Conservation (phyloP, 495 filamentous ascomycete genomes). For the Daldinia bambusicola region DNA sequence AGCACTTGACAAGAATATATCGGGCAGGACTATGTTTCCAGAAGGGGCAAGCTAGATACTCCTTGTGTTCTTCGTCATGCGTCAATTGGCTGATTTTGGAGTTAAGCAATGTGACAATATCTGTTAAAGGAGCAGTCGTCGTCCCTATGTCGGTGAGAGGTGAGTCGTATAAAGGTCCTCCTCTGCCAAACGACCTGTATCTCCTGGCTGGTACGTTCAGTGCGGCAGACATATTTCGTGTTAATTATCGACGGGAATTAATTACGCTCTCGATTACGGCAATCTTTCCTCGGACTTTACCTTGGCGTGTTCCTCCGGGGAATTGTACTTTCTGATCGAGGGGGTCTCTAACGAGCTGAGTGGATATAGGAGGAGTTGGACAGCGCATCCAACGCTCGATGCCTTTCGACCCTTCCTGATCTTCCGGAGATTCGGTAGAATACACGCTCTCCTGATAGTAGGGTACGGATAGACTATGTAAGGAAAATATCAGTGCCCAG, state of each 20-base stretch:
- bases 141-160: neutral
- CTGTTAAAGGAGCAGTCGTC: neutral
- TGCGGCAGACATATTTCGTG: neutral
- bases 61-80: slow-evolving; percentile 15
- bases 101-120: slow-evolving; percentile 20
- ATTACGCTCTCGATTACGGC: slow-evolving; percentile 21
- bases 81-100: neutral
- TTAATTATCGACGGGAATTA: neutral
- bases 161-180: neutral
- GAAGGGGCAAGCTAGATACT: slow-evolving; percentile 36
- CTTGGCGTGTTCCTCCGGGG: neutral
- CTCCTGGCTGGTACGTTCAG: slow-evolving; percentile 1
- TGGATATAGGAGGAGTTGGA: slow-evolving; percentile 34
- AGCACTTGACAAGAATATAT: slow-evolving; percentile 33
- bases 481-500: slow-evolving; percentile 16
- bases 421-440: slow-evolving; percentile 30
- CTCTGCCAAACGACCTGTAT: neutral
- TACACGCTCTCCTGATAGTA: slow-evolving; percentile 39
- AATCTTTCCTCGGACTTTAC: slow-evolving; percentile 24
- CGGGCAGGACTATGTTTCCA: slow-evolving; percentile 34
- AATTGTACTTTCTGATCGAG: slow-evolving; percentile 11
- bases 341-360: slow-evolving; percentile 12
- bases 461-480: slow-evolving; percentile 22
- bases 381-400: slow-evolving; percentile 41
- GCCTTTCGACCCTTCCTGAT: slow-evolving; percentile 32